Evolutionary conservation across 2,329 filamentous ascomycete genomes (phyloP).

Genomic region (Neofusicoccum umdonicola): DNA sequence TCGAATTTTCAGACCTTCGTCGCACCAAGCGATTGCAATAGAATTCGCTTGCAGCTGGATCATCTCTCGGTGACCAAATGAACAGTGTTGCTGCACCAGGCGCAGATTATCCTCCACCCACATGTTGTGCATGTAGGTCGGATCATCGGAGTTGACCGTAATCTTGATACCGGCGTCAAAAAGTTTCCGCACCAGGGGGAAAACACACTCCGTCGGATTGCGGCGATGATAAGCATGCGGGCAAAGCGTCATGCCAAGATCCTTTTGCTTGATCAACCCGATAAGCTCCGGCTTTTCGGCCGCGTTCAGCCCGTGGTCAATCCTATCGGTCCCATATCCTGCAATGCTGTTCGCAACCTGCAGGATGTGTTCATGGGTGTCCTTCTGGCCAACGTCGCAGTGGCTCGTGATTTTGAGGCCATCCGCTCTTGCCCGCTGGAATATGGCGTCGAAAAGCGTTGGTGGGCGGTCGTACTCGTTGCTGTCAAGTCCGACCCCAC

Average conservation of each 20-base stretch:
- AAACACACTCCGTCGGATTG: constrained; percentile 43
- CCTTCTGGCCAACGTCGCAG: constrained; percentile 52
- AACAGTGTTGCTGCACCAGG: constrained; percentile 43
- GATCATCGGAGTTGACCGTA: constrained; percentile 51
- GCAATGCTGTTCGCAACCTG: constrained; percentile 33
- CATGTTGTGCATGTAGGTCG: constrained; percentile 50
- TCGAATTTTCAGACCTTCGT: constrained; percentile 35
- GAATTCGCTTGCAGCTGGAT: constrained; percentile 42
- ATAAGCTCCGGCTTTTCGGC: constrained; percentile 36
- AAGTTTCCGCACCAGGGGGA: constrained; percentile 44
- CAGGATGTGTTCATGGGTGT: constrained; percentile 45
- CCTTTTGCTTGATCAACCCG: constrained; percentile 29
- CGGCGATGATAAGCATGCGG: constrained; percentile 44
- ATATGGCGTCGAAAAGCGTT: constrained; percentile 44
- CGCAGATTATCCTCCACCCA: constrained; percentile 51
- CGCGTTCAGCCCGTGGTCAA: constrained; percentile 45
- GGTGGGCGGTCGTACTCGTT: constrained; percentile 49
- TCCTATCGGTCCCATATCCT: constrained; percentile 36
- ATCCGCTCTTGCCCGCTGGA: constrained; percentile 36
- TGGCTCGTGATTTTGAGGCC: constrained; percentile 50
- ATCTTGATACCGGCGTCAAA: constrained; percentile 47
- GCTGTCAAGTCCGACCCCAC: constrained; percentile 47
- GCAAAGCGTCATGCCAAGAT: constrained; percentile 43
- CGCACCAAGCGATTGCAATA: constrained; percentile 50
- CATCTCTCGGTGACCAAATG: constrained; percentile 44